Base-by-base conservation (phyloP, 768 basidiomycete species). In the Phylloporus sp. region DNA sequence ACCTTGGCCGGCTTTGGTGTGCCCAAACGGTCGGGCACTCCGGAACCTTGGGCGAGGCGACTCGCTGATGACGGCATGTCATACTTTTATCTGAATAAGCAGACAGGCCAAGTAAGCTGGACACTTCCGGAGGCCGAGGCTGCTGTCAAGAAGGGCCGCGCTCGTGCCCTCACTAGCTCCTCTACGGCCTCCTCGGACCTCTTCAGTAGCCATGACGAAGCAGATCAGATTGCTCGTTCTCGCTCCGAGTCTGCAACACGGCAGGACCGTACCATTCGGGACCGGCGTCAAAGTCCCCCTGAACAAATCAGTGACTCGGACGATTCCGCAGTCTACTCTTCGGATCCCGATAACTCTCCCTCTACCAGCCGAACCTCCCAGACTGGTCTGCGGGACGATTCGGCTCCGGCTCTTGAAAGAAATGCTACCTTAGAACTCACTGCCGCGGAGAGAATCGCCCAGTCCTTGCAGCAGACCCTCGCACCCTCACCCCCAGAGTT, bases 11-110 rank as follows among this genome's bases (percentile, higher is more conserved):
- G 82, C 9, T 84, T 85, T 58, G 84, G 83, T 32, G 58, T 83
- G 24, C 76, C 71, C 17, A 77, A 72, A 38, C 76, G 77, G 22
- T 75, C 77, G 15, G 74, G 78, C 13, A 81, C 80, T 5, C 84
- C 87, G 17, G 85, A 90, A 55, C 85, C 84, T n/a, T 95, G 92
- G 92, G 70, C 82, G 18, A 79, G 78, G 57, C 80, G 80, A 44
- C 72, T 90, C 36, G 85, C 85, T 20, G 89, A 91, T 58, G 90
- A 93, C 55, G 89, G 89, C 28, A 71, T 79, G 68, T 79, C 85
- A 4, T 89, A 86, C 62, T 90, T 79, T 59, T 93, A 87, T 64
- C 63, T 76, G 63, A 93, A 94, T 71, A 81, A 75, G 52, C 58
- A 75, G 20, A 83, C 82, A 49, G 84, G 85, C 13, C 69, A 78